Evolutionary conservation across 306 rosid species (phyloP), one percentile per base, ranked within the genome.

Genomic region (Leucaena leucocephala): DNA sequence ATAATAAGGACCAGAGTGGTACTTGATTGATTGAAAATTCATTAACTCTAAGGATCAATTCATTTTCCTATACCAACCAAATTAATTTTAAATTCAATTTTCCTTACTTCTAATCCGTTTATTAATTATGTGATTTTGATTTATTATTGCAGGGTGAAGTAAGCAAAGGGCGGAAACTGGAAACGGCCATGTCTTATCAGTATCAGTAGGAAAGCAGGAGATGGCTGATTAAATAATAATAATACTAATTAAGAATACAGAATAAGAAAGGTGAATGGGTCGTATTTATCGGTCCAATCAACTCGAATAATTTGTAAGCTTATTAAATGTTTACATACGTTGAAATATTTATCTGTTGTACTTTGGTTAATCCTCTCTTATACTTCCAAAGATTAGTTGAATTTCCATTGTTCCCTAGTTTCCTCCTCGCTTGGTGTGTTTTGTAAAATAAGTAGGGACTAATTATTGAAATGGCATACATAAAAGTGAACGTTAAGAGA

Each of bases 101-200:
- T 52, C 15, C 6, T 16, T 15, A 15, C 7, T 49, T 16, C 55
- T 49, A 49, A 48, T 14, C 4, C n/a, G 0, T 4, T 11, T 48
- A 6, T 10, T 22, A 58, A 22, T 58, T 19, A 58, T 22, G 36
- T 64, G 44, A 64, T 36, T 57, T 78, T 77, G 2, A 16, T 50
- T 50, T 16, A 6, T 83, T 83, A 58, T 75, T 58, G 83, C 91
- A 87, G 91, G 87, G 85, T 89, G 75, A n/a, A 78, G 19, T 64
- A 83, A 79, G 43, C 54, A 45, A 46, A 54, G 21, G 48, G 65
- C 40, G 54, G 40, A 65, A 43, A 43, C 34, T 59, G 54, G 40
- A 65, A 43, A 43, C 34, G 27, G 3, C 38, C 15, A 58, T 21
- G 35, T 8, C 36, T 11, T 17, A 1, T 59, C 17, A 27, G 66